Evolutionary conservation across 345 rosid genomes (phyloP).

Genomic region (Physaria fendleri): DNA sequence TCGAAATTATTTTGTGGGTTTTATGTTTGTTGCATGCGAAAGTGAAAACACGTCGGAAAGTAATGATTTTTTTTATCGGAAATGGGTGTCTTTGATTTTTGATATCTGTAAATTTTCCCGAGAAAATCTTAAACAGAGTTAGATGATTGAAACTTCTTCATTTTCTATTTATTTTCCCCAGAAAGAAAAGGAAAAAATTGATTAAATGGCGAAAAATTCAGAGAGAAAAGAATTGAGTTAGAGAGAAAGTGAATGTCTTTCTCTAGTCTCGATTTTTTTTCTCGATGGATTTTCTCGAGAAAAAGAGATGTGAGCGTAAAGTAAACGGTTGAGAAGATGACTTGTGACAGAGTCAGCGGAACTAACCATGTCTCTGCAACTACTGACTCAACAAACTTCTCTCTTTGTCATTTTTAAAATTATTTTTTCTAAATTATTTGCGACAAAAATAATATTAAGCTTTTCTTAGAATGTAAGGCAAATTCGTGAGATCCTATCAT

Average conservation of each 20-base stretch:
- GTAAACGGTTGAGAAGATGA: conserved; percentile 40
- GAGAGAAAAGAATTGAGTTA: neutral
- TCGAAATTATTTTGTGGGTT: neutral
- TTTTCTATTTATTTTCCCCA: neutral
- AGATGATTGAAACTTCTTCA: neutral
- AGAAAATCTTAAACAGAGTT: conserved; percentile 4
- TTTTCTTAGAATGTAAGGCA: conserved; percentile 27
- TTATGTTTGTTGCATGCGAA: conserved; percentile 13
- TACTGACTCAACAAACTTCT: conserved; percentile 29
- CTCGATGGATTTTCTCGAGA: conserved; percentile 3
- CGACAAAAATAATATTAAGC: neutral
- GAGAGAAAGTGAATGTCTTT: conserved; percentile 9
- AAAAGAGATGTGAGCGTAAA: conserved; percentile 44
- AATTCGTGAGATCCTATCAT: conserved; percentile 31
- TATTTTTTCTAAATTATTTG: neutral
- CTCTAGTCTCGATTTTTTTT: conserved; percentile 2
- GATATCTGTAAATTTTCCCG: neutral
- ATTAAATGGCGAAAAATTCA: neutral
- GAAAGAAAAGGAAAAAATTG: neutral
- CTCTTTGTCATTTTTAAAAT: neutral
- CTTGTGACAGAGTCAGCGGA: conserved; percentile 52
- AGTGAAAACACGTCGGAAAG: neutral
- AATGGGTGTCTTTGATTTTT: neutral
- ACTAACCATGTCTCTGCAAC: conserved; percentile 38
- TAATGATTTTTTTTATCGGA: neutral